These are phyloP conservation scores for Saturnispora gosingensis DNA, from an alignment of 805 yeast species.

Conservation along the genomic window DNA sequence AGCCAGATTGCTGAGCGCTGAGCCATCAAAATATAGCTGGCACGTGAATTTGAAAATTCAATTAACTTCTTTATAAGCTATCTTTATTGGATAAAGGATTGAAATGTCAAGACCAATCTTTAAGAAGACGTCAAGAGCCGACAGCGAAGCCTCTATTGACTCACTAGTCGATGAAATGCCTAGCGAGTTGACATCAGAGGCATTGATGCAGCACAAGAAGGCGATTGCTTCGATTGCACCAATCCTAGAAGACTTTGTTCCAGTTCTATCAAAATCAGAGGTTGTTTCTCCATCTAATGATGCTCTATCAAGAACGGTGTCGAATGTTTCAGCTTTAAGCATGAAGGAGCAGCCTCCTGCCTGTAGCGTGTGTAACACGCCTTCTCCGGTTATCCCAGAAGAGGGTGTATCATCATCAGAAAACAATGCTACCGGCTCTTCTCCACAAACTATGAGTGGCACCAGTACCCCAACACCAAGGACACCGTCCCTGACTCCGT, in stretches of 20 bases:
- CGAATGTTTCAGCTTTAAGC: conserved; percentile 25
- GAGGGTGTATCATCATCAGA: background rate
- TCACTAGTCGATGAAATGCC: conserved; percentile 15
- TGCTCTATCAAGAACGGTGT: conserved; percentile 25
- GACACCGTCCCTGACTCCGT: background rate
- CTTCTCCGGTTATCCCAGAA: conserved; percentile 1
- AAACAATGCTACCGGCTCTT: background rate
- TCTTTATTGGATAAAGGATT: background rate
- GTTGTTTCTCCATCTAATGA: conserved; percentile 26
- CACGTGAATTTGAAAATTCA: background rate
- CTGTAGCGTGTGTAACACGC: background rate
- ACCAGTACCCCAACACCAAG: background rate
- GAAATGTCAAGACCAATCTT: conserved; percentile 1
- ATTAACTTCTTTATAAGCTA: background rate
- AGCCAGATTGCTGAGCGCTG: background rate
- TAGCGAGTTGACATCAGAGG: conserved; percentile 25
- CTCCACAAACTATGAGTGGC: background rate
- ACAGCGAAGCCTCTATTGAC: conserved; percentile 2
- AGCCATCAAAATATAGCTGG: background rate
- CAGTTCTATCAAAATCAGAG: conserved; percentile 48
- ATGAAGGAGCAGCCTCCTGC: conserved; percentile 15
- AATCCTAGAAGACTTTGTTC: conserved; percentile 58
- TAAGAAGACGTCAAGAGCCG: background rate
- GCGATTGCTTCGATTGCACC: conserved; percentile 81
- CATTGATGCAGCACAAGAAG: conserved; percentile 32